A percentile compares a stretch with the other conserved stretches of the same genome.
phyloP scores from a whole-genome alignment of 1,284 basidiomycete genomes.

The Ganoderma resinaceum region DNA sequence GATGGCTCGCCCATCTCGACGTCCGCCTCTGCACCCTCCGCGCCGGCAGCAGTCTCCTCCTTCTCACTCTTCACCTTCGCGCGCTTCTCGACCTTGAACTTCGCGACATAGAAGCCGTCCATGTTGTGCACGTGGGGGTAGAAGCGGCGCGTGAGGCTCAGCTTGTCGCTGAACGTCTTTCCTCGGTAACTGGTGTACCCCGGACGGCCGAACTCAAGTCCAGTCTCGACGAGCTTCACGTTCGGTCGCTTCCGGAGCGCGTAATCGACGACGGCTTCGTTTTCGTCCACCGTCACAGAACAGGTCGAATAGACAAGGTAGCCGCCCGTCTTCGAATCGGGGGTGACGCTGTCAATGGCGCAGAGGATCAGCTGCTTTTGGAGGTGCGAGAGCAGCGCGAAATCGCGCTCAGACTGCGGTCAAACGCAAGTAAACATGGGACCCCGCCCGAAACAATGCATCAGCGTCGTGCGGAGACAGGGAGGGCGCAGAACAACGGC shows the following conservation, averaged over 20 bases:
- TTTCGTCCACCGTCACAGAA: constrained; percentile 98
- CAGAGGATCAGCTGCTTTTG: constrained; percentile 99
- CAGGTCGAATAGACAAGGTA: constrained; percentile 99
- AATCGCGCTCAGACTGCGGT: constrained; percentile 91
- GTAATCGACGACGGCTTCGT: constrained; percentile 98
- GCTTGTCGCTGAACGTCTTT: constrained; percentile 84
- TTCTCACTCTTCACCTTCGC: constrained; percentile 55
- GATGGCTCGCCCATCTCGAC: constrained; percentile 25
- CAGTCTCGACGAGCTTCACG: constrained; percentile 92
- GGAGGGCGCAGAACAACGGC: not conserved
- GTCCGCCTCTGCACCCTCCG: constrained; percentile 40
- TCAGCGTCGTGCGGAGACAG: constrained; percentile 13
- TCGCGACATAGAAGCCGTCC: constrained; percentile 99
- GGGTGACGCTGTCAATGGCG: constrained; percentile 95
- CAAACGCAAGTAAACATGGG: constrained; percentile 4
- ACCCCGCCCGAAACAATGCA: not conserved
- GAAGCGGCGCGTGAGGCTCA: constrained; percentile 87
- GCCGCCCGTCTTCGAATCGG: constrained; percentile 91
- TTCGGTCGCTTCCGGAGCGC: constrained; percentile 98
- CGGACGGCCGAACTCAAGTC: constrained; percentile 92
- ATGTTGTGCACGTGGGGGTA: constrained; percentile 94
- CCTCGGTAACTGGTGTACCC: constrained; percentile 93
- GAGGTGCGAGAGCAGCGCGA: constrained; percentile 92
- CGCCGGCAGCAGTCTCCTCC: constrained; percentile 38
- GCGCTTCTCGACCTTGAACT: constrained; percentile 92